Evolutionary conservation across 2,329 filamentous ascomycete species (phyloP).

Genomic region (Aspergillus awamori): DNA sequence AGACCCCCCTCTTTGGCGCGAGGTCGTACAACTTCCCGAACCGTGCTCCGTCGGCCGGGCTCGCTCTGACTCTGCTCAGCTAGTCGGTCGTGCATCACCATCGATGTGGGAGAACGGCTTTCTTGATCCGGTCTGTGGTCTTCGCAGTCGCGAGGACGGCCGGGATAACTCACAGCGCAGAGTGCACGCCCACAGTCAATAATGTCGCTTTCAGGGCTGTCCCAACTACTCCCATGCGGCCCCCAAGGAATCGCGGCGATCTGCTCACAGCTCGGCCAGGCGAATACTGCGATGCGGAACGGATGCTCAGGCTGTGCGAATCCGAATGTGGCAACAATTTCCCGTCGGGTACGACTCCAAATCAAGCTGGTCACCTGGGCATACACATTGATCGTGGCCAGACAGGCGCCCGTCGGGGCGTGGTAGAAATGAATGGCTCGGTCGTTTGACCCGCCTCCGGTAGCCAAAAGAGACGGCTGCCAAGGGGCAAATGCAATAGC

Average conservation of each 20-base stretch:
- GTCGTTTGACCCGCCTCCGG: conserved; percentile 91
- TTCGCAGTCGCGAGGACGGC: conserved; percentile 52
- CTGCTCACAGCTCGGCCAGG: conserved; percentile 88
- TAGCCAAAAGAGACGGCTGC: conserved; percentile 83
- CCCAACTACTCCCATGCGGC: conserved; percentile 50
- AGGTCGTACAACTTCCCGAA: conserved; percentile 31
- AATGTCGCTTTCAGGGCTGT: conserved; percentile 27
- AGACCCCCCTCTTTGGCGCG: conserved; percentile 56
- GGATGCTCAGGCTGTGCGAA: conserved; percentile 89
- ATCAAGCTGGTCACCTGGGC: conserved; percentile 92
- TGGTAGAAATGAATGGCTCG: conserved; percentile 97
- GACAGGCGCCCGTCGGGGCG: conserved; percentile 74
- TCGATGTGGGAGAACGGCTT: conserved; percentile 17
- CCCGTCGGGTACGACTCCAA: conserved; percentile 81
- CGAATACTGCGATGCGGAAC: conserved; percentile 87
- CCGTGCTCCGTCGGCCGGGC: conserved; percentile 16
- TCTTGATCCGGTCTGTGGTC: conserved; percentile 16
- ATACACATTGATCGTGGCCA: conserved; percentile 88
- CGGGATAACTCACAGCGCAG: conserved; percentile 84
- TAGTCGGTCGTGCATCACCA: conserved; percentile 12
- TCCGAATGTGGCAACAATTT: conserved; percentile 92
- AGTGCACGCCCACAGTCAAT: conserved; percentile 61
- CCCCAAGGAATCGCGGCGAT: conserved; percentile 85
- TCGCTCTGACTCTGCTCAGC: conserved; percentile 7
- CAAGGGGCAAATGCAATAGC: conserved; percentile 97